A percentile compares a stretch with the other conserved stretches of the same genome.
phyloP scores from a whole-genome alignment of 2,329 filamentous ascomycete species.

The Mycogone perniciosa region DNA sequence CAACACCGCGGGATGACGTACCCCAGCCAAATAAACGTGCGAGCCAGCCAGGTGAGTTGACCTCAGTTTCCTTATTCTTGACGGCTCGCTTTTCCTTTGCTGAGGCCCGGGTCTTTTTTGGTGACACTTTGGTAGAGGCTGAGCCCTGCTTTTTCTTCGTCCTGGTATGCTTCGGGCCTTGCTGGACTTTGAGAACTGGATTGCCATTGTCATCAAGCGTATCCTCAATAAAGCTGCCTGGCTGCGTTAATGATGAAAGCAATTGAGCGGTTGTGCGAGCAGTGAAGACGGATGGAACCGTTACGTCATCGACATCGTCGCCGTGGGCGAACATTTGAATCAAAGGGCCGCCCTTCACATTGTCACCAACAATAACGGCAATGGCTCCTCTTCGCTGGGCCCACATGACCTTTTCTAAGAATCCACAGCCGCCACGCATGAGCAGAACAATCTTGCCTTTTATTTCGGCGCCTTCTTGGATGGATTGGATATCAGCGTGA shows the following conservation, averaged over 20 bases:
- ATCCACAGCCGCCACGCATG: slow-evolving; percentile 89
- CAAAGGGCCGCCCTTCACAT: slow-evolving; percentile 78
- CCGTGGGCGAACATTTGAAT: slow-evolving; percentile 98
- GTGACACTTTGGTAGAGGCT: slow-evolving; percentile 20
- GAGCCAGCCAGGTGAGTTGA: slow-evolving; percentile 37
- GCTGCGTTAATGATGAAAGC: slow-evolving; percentile 77
- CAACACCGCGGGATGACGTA: slow-evolving; percentile 22
- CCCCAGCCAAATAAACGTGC: slow-evolving; percentile 35
- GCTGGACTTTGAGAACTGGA: slow-evolving; percentile 47
- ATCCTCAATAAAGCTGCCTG: slow-evolving; percentile 57
- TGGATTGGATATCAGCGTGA: slow-evolving; percentile 87
- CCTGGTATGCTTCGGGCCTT: slow-evolving; percentile 35
- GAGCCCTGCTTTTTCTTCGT: slow-evolving; percentile 30
- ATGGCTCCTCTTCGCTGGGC: slow-evolving; percentile 83
- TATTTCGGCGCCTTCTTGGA: slow-evolving; percentile 90
- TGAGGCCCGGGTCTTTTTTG: slow-evolving; percentile 7
- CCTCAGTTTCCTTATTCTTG: slow-evolving; percentile 19
- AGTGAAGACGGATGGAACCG: slow-evolving; percentile 91
- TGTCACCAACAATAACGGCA: slow-evolving; percentile 89
- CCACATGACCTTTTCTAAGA: slow-evolving; percentile 96
- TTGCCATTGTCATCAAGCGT: slow-evolving; percentile 55
- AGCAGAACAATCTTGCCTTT: slow-evolving; percentile 86
- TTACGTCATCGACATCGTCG: slow-evolving; percentile 81
- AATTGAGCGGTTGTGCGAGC: slow-evolving; percentile 91
- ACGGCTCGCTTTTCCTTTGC: slow-evolving; percentile 22